phyloP scores from a whole-genome alignment of 495 filamentous ascomycete species.

The Daldinia concentrica region DNA sequence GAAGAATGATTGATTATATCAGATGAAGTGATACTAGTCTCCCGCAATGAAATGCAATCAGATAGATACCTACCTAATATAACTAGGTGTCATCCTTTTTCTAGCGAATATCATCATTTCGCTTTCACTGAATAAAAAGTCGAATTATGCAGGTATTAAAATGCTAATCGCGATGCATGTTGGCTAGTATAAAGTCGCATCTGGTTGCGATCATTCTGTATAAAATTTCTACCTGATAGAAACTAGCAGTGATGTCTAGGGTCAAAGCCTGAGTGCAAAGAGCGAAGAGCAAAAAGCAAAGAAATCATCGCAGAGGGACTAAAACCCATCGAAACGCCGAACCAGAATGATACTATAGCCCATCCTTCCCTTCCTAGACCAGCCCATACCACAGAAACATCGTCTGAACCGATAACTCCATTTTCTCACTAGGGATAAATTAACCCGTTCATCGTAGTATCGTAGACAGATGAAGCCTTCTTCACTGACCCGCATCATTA shows the following conservation, averaged over 20 bases:
- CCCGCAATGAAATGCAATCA: too few species aligned
- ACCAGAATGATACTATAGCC: constrained; percentile 1
- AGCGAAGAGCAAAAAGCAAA: too few species aligned
- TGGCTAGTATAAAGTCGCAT: background rate
- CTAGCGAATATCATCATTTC: background rate
- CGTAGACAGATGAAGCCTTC: background rate
- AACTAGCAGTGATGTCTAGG: background rate
- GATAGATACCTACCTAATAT: too few species aligned
- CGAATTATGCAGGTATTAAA: background rate
- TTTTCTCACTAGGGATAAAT: background rate
- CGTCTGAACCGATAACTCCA: constrained; percentile 15
- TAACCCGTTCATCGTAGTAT: background rate
- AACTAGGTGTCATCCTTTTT: too few species aligned
- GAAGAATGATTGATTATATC: too few species aligned
- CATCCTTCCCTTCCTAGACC: constrained; percentile 10
- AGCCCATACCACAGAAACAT: constrained; percentile 3
- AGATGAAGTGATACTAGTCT: too few species aligned
- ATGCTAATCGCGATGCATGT: background rate
- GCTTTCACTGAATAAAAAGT: background rate
- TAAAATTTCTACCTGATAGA: background rate
- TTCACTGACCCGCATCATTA: background rate
- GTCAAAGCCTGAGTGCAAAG: background rate
- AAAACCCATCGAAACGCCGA: constrained; percentile 19
- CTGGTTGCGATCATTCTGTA: background rate
- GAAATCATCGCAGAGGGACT: background rate